Base-by-base conservation (phyloP, 208 protist genomes). In the Acanthamoeba lenticulata region DNA sequence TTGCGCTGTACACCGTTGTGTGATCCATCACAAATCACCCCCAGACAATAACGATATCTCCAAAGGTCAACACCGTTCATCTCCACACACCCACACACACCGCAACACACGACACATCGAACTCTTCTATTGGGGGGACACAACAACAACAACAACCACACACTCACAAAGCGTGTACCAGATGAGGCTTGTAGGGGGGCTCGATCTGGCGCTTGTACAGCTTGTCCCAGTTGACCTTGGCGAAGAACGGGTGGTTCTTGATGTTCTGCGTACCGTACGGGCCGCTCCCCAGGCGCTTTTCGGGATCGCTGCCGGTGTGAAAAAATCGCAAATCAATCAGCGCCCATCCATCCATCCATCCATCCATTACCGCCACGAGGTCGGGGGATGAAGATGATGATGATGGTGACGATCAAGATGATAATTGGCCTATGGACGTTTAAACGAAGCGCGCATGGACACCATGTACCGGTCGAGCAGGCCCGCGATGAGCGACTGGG, bases 201-300 rank as follows among this genome's bases (percentile, higher is more conserved):
- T 96, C 94, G 17, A 97, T 94, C 45, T 95, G 83, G 47, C 94
- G 94, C 69, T 92, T 93, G 36, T 94, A 90, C 32, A 97, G 83
- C 49, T 81, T 89, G 0, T 97, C 94, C 96, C 96, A 97, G 81
- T 97, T 89, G 45, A 97, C 93, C 65, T 77, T 95, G 55, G 60
- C 94, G 77, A 97, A 97, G 86, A 93, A 96, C 40, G 96, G 96
- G 49, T 97, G 96, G 52, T 79, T 92, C 88, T 94, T 97, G 62
- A 98, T 94, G 74, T 97, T 95, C 38, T 93, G 45, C 2, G 91
- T 67, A 52, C 94, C 95, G 32, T 42, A 40, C n/a, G 21, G 38
- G 40, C 90, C 74, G 27, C 49, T 49, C 2, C 96, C 96, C 34
- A 96, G 79, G n/a, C 90, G 32, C 49, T 52, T 90, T 57, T 95